Evolutionary conservation across 202 grass and related monocot genomes (phyloP).

Genomic region (Brachypodium distachyon): DNA sequence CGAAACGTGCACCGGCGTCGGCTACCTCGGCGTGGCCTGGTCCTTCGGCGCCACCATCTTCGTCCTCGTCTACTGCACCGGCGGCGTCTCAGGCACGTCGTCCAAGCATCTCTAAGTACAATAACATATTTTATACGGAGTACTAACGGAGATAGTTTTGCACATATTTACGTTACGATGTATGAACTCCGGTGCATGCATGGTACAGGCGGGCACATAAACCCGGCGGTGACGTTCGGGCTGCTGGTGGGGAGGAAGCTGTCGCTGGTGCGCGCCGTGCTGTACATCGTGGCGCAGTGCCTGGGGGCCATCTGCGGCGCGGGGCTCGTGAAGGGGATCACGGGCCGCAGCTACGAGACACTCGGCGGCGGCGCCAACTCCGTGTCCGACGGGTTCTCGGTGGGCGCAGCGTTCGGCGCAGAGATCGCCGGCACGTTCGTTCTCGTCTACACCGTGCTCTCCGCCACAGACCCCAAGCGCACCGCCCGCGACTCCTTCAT

Average conservation of each 20-base stretch:
- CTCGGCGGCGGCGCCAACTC: slow-evolving; percentile 51
- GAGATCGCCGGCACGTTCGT: slow-evolving; percentile 68
- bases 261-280: slow-evolving; percentile 31
- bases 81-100: slow-evolving; percentile 60
- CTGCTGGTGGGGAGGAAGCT: slow-evolving; percentile 53
- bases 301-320: slow-evolving; percentile 75
- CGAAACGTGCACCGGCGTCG: slow-evolving; percentile 32
- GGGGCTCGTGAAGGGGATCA: slow-evolving; percentile 60
- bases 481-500: slow-evolving; percentile 51
- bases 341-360: slow-evolving; percentile 22
- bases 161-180: no score
- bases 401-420: slow-evolving; percentile 26
- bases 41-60: slow-evolving; percentile 79
- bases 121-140: no score
- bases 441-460: slow-evolving; percentile 61
- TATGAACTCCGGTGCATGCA: background rate
- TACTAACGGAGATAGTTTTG: no score
- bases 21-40: slow-evolving; percentile 70
- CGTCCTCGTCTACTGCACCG: slow-evolving; percentile 76
- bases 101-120: no score
- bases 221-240: slow-evolving; percentile 71
- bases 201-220: slow-evolving; percentile 58
- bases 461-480: slow-evolving; percentile 60
- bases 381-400: slow-evolving; percentile 7
- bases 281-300: slow-evolving; percentile 66